Base-by-base conservation (phyloP, 2,329 filamentous ascomycete genomes). In the Botrytis squamosa region DNA sequence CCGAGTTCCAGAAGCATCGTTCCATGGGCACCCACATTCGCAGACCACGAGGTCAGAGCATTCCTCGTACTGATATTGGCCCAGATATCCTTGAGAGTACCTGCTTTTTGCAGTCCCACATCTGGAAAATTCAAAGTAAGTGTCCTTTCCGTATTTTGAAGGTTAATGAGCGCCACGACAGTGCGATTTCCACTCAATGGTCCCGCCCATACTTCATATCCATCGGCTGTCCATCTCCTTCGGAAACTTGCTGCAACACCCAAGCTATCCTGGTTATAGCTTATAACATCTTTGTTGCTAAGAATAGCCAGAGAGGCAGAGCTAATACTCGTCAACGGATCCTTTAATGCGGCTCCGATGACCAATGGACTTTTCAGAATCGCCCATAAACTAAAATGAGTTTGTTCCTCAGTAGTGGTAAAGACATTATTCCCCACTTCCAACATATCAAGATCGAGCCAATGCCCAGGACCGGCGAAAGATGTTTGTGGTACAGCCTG, bases 401-500 rank as follows among this genome's bases (percentile, higher is more conserved):
- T 84, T 74, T 83, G 80, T 65, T 84, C 83, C 74, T 85, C 83
- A 0, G 80, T 67, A 0, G 75, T 76, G 0, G 79, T 83, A 5
- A 84, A 79, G 8, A 84, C 74, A 16, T 79, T 77, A 38, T 83
- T 83, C 0, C 84, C 83, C 33, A 85, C 77, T 71, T 80, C 78
- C 33, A 85, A 74, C 83, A 85, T 85, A 75, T 85, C 83, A n/a
- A 84, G 79, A 78, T 85, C 84, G 1, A 83, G 79, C 80, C 82
- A 85, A 42, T 82, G 80, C 0, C 83, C 83, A 0, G 82, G 81
- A 0, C 80, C 80, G 0, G 83, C 81, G 68, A 82, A 83, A 6
- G 73, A 72, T 0, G 82, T 81, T 67, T 84, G 81, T 29, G 83
- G 81, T 1, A 81, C 82, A 16, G 81, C 82, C 76, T 85, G 83